Base-by-base conservation (phyloP, 192 early-diverging fungal species). In the Gaertneriomyces semiglobifer region DNA sequence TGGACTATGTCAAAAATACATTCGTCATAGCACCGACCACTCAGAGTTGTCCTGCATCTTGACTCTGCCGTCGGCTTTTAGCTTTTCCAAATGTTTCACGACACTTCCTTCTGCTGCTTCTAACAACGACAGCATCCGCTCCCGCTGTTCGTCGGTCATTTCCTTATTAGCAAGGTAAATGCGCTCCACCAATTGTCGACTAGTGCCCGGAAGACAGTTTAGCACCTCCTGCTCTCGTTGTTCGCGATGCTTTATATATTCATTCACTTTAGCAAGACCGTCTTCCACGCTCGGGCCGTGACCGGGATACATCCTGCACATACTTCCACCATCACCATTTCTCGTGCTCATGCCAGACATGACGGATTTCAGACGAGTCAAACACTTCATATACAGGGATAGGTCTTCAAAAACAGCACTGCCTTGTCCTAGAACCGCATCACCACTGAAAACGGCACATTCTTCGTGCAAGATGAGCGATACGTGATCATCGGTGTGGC, bases 391-490 rank as follows among this genome's bases (percentile, higher is more conserved):
- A 62, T 93, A 93, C 14, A 73, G 73, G 4, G 63, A 67, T 9
- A 96, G 78, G 50, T 91, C 80, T 33, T 90, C 80, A 76, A 94
- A 93, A 6, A 89, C 80, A 6, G 90, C 84, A 1, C 88, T 88
- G 6, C 94, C 94, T 50, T 91, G 86, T 0, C 94, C 94, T 62
- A 96, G 75, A 0, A 94, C 79, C 63, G 85, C 87, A 69, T 96
- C 94, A 0, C 90, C 92, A 0, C 88, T 85, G 47, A 93, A 88
- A 5, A 96, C 53, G 5, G 78, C 79, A 4, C 80, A 66, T 39
- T 91, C 90, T 62, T 88, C 84, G 42, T 83, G 74, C 12, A 92
- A 70, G 38, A 73, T 81, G 64, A 94, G 87, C 10, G 84, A 14
- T 57, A 57, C 55, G 65, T 96, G 94, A 60, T 96, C 92, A 19